Evolutionary conservation across 257 asterid species (phyloP).

Genomic region (Echites panduratus): DNA sequence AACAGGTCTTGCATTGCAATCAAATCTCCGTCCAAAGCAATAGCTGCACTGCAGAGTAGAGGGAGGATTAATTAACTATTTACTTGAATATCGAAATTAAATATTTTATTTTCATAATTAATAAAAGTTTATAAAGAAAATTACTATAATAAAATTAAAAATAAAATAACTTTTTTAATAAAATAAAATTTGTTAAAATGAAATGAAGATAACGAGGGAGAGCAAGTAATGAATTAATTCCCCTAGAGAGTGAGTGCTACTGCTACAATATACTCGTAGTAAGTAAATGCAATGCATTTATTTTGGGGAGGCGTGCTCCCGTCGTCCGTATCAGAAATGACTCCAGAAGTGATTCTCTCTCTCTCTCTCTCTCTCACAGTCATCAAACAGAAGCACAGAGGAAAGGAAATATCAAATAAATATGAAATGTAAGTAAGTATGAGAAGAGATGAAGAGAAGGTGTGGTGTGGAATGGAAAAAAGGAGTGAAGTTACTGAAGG

Average conservation of each 20-base stretch:
- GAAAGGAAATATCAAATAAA: not conserved
- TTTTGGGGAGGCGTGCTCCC: slow-evolving; percentile 36
- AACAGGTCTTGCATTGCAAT: not conserved
- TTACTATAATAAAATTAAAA: too few species aligned
- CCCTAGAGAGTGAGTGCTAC: too few species aligned
- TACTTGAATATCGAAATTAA: too few species aligned
- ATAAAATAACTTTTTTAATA: too few species aligned
- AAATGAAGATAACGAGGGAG: not conserved
- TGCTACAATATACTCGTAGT: too few species aligned
- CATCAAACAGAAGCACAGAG: not conserved
- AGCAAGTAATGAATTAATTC: not conserved
- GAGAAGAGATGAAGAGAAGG: not conserved
- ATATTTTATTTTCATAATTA: too few species aligned
- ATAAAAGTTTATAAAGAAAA: too few species aligned
- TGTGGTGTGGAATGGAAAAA: not conserved
- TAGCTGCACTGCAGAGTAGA: not conserved
- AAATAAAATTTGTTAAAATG: too few species aligned
- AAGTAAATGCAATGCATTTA: slow-evolving; percentile 22
- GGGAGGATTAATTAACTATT: too few species aligned
- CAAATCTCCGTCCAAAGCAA: not conserved
- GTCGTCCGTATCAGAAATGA: slow-evolving; percentile 20
- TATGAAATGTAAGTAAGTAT: not conserved
- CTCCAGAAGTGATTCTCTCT: slow-evolving; percentile 9
- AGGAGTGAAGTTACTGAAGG: not conserved
- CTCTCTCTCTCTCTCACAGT: not conserved